These are phyloP conservation scores for Penicillium daleae DNA, from an alignment of 495 filamentous ascomycete species.

Conservation along the genomic window DNA sequence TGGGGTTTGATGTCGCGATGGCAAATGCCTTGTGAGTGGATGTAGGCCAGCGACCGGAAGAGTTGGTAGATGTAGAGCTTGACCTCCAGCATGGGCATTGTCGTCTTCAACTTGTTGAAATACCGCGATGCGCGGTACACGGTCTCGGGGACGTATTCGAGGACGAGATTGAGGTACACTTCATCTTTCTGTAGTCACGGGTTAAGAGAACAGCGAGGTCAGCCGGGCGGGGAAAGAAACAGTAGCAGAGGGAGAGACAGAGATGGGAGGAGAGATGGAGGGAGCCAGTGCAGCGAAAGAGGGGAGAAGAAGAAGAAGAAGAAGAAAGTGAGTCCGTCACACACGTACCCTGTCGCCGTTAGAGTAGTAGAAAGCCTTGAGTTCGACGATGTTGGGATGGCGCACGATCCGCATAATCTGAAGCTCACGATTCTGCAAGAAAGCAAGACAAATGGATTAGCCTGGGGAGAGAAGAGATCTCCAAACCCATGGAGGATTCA, in stretches of 20 bases:
- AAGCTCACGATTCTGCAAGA: constrained; percentile 88
- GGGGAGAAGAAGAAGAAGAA: constrained; percentile 13
- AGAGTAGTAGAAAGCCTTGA: constrained; percentile 99
- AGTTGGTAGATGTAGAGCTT: constrained; percentile 99
- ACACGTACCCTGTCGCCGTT: constrained; percentile 93
- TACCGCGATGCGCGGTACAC: constrained; percentile 98
- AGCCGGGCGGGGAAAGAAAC: constrained; percentile 13
- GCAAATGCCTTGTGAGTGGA: constrained; percentile 99
- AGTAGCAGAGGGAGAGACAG: neutral
- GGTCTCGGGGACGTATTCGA: constrained; percentile 98
- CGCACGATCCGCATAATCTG: constrained; percentile 99
- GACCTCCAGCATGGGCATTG: constrained; percentile 97
- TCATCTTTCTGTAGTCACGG: constrained; percentile 80
- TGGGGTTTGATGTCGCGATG: constrained; percentile 99
- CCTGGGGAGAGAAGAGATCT: neutral
- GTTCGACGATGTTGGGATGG: constrained; percentile 97
- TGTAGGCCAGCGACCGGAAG: constrained; percentile 97
- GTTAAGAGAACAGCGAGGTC: constrained; percentile 13
- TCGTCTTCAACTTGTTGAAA: constrained; percentile 99
- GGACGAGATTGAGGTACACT: constrained; percentile 96
- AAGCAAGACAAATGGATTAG: constrained; percentile 1
- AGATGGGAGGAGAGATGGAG: constrained; percentile 4
- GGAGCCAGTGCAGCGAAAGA: constrained; percentile 1
- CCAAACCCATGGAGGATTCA: no score
- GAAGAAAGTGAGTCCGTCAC: constrained; percentile 15